Percentiles rank a stretch among this genome's conserved stretches.
Conservation (phyloP, 805 yeast genomes). For the Lipomyces sp. region DNA sequence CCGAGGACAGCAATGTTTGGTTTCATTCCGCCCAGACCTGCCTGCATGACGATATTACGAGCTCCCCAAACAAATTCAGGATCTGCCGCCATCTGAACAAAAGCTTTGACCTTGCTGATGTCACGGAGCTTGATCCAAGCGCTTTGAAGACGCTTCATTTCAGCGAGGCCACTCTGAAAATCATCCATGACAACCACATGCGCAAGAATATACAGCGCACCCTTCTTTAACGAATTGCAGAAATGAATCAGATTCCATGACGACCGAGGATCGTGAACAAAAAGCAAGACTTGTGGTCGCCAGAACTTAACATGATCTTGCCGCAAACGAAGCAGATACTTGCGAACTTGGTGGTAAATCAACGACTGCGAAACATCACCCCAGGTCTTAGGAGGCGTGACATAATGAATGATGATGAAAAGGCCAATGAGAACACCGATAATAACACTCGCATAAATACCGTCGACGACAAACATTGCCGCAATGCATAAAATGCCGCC, state of each 20-base stretch:
- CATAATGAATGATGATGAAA: slow-evolving; percentile 81
- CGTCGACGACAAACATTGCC: slow-evolving; percentile 96
- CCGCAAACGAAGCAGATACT: slow-evolving; percentile 77
- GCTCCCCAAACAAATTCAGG: slow-evolving; percentile 94
- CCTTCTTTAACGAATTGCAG: slow-evolving; percentile 93
- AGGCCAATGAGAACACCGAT: slow-evolving; percentile 67
- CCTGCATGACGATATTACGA: slow-evolving; percentile 85
- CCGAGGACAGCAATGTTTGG: slow-evolving; percentile 95
- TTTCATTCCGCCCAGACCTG: slow-evolving; percentile 98
- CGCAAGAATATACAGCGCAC: slow-evolving; percentile 89
- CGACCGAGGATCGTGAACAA: slow-evolving; percentile 90
- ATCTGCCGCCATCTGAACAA: slow-evolving; percentile 89
- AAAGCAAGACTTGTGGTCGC: slow-evolving; percentile 91
- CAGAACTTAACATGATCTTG: slow-evolving; percentile 96
- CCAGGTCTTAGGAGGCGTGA: slow-evolving; percentile 94
- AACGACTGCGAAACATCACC: slow-evolving; percentile 97
- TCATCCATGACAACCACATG: slow-evolving; percentile 77
- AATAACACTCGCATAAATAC: slow-evolving; percentile 79
- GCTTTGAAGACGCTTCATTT: slow-evolving; percentile 68
- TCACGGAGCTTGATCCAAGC: slow-evolving; percentile 90
- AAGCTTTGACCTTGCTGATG: slow-evolving; percentile 78
- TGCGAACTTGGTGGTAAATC: slow-evolving; percentile 95
- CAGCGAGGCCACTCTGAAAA: slow-evolving; percentile 68
- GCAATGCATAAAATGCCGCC: slow-evolving; percentile 73
- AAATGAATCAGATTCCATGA: slow-evolving; percentile 90